Evolutionary conservation across 2,329 filamentous ascomycete genomes (phyloP), one percentile per base, ranked within the genome.

Genomic region (Ophiostoma novo-ulmi): DNA sequence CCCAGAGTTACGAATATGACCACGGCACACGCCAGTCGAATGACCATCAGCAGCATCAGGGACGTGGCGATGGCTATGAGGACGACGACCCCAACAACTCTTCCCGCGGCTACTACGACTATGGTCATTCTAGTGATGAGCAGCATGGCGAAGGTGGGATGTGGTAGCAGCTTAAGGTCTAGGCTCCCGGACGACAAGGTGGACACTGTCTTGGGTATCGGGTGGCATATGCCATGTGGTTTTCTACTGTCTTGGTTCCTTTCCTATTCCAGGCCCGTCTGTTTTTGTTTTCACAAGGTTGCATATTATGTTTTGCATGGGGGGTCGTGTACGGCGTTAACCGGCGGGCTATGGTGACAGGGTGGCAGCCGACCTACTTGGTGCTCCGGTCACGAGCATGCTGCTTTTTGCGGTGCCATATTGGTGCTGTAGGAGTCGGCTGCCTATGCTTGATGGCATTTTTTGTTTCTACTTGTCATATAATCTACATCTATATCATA

Each of bases 1-100:
- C 76, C 2, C 77, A 79, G 69, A 77, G 77, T 13, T 80, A 78
- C 69, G 78, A 79, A 65, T 79, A 79, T 70, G 78, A 79, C 35
- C 77, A 80, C 35, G 73, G 74, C 22, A 72, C 72, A 13, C 73
- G 72, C 10, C 70, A 69, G 11, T 17, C 26, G 44, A 67, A 48
- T 36, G 48, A 31, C 11, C 13, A 22, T 2, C 65, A 67, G 17
- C 58, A 73, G 20, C 69, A 70, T 20, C 61, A 48, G 26, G 67
- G 67, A 3, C 39, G 13, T 13, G 26, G 38, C 1, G 48, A 69
- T 14, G 52, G 20, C 3, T 66, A 71, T 10, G 68, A 68, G 0
- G 31, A 2, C 7, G 38, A 13, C 48, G 61, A 26, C 65, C 67
- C 52, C 36, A 69, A 61, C n/a, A 44, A 61, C 36, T 63, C 70